Evolutionary conservation across 495 filamentous ascomycete species (phyloP).

Genomic region (Xylaria intraflava): DNA sequence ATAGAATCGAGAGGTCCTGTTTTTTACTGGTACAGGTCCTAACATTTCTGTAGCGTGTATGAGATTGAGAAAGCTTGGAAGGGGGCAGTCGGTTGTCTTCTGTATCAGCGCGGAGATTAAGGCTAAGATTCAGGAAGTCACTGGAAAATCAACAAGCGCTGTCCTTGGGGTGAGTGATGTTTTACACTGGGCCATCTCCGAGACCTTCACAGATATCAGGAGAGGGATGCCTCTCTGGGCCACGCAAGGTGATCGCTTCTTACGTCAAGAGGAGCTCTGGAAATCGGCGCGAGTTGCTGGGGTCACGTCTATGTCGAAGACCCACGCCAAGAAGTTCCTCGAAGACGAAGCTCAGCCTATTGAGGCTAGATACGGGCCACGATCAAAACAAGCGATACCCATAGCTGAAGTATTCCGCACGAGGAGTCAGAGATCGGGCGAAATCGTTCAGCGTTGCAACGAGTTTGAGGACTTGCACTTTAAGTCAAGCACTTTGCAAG

Average conservation of each 20-base stretch:
- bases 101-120: conserved; percentile 49
- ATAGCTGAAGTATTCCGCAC: not conserved
- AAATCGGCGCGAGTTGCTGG: not conserved
- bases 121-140: conserved; percentile 25
- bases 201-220: conserved; percentile 46
- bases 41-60: conserved; percentile 50
- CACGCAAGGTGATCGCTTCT: conserved; percentile 48
- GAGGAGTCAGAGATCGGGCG: conserved; percentile 1
- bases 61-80: conserved; percentile 56
- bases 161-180: conserved; percentile 43
- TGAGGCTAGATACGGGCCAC: conserved; percentile 15
- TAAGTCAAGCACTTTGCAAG: conserved; percentile 41
- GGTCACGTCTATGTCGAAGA: conserved; percentile 11
- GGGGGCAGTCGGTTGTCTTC: conserved; percentile 57
- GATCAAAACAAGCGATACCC: not conserved
- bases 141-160: not conserved
- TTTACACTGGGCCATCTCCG: conserved; percentile 51
- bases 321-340: conserved; percentile 39
- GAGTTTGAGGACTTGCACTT: conserved; percentile 37
- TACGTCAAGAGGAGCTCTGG: conserved; percentile 30
- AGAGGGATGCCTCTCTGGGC: conserved; percentile 55
- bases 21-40: not conserved
- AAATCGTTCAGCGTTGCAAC: conserved; percentile 35
- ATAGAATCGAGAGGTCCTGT: not conserved
- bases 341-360: conserved; percentile 25